Evolutionary conservation across 2,329 filamentous ascomycete genomes (phyloP).

Genomic region (Claviceps purpurea): DNA sequence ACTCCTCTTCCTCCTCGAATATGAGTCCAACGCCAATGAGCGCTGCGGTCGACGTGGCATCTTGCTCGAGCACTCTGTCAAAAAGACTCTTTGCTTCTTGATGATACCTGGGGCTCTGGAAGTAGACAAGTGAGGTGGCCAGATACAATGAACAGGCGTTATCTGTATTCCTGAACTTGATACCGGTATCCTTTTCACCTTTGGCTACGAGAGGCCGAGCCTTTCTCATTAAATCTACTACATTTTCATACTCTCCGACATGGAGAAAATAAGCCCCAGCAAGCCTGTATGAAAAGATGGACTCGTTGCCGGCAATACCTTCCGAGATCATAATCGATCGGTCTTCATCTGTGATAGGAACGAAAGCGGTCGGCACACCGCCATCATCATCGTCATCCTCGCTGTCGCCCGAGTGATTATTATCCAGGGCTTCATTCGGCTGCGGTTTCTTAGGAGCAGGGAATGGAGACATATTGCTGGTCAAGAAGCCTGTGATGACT

Average conservation of each 20-base stretch:
- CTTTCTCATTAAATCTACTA: conserved; percentile 66
- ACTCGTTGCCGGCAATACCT: conserved; percentile 53
- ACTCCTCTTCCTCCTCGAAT: conserved; percentile 86
- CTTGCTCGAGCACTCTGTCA: conserved; percentile 62
- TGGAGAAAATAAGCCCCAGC: conserved; percentile 73
- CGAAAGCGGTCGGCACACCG: conserved; percentile 36
- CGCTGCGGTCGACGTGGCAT: conserved; percentile 63
- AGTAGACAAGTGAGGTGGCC: conserved; percentile 77
- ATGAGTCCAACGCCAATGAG: conserved; percentile 85
- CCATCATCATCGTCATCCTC: conserved; percentile 49
- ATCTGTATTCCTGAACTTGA: conserved; percentile 53
- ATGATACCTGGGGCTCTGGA: conserved; percentile 82
- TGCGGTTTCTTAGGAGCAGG: conserved; percentile 25
- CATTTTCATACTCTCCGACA: conserved; percentile 72
- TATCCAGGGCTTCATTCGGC: conserved; percentile 12
- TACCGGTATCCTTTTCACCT: conserved; percentile 53
- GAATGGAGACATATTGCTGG: conserved; percentile 75
- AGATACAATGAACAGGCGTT: conserved; percentile 68
- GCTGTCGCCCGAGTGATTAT: conserved; percentile 36
- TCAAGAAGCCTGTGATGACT: conserved; percentile 69
- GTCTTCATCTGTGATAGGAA: conserved; percentile 60
- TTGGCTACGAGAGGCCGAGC: conserved; percentile 48
- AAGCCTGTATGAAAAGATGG: conserved; percentile 70
- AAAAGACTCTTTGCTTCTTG: conserved; percentile 79
- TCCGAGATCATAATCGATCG: conserved; percentile 69